A percentile compares a stretch with the other conserved stretches of the same genome.
Evolutionary conservation across 2,329 filamentous ascomycete genomes (phyloP).

Genomic region (Microascus cirrosus): DNA sequence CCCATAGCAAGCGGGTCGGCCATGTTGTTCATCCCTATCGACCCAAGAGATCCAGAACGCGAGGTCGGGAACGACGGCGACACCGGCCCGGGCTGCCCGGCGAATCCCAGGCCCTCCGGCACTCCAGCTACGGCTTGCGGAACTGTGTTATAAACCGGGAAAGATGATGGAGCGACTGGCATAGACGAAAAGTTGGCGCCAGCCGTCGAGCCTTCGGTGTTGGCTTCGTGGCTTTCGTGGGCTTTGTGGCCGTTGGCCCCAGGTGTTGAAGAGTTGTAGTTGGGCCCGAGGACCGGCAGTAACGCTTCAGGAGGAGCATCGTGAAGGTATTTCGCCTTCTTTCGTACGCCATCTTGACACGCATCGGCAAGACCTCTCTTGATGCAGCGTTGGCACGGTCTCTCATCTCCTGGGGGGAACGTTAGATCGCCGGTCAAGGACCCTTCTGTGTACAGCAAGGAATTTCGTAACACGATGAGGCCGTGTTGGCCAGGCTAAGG

Average conservation of each 20-base stretch:
- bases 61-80: slow-evolving; percentile 58
- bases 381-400: slow-evolving; percentile 87
- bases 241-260: slow-evolving; percentile 35
- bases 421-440: neutral
- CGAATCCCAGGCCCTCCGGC: slow-evolving; percentile 42
- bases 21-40: slow-evolving; percentile 37
- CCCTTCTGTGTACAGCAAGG: no score
- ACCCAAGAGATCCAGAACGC: slow-evolving; percentile 30
- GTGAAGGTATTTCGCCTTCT: slow-evolving; percentile 98
- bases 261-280: slow-evolving; percentile 48
- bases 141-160: slow-evolving; percentile 36
- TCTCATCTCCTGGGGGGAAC: slow-evolving; percentile 66
- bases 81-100: slow-evolving; percentile 59
- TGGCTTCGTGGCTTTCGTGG: slow-evolving; percentile 32
- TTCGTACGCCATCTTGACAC: slow-evolving; percentile 92
- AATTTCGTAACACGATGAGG: no score
- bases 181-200: slow-evolving; percentile 32
- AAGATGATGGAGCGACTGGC: slow-evolving; percentile 32
- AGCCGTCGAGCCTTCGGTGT: slow-evolving; percentile 25
- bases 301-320: slow-evolving; percentile 86
- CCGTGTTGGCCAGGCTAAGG: no score
- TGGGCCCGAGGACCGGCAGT: slow-evolving; percentile 69
- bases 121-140: slow-evolving; percentile 32
- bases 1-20: slow-evolving; percentile 40
- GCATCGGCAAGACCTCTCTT: slow-evolving; percentile 84